Evolutionary conservation across 2,329 filamentous ascomycete species (phyloP), one percentile per base, ranked within the genome.

Genomic region (Westerdykella aurantiaca): DNA sequence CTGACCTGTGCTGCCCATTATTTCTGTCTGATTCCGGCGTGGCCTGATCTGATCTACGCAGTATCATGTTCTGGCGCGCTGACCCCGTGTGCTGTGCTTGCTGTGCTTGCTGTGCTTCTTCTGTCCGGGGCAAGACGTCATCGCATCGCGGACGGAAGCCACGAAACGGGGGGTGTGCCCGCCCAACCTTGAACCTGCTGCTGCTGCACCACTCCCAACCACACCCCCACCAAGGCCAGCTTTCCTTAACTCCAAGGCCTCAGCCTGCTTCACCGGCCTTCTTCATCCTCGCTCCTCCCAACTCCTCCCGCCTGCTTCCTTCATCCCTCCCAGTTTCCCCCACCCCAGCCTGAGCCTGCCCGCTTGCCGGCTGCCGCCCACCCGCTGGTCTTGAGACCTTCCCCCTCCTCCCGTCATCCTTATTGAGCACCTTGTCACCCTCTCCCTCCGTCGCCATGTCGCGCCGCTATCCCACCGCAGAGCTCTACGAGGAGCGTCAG

Each of bases 401-500:
- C 33, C 17, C 17, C n/a, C n/a, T 35, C 17, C 33, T 14, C n/a
- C 33, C 33, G 18, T 16, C 33, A 14, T 16, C n/a, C n/a, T 35
- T 35, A 13, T 13, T 18, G 33, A 35, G 5, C 33, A 18, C 5
- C 37, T 21, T n/a, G 7, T 25, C 37, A 23, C 25, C 29, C 7
- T 25, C 21, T 23, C 38, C 35, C 49, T 41, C 39, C 47, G 42
- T 44, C 48, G 47, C 57, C 53, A 72, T 72, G 70, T 70, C 71
- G 50, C 70, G 71, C 44, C 64, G 67, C 58, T 72, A 72, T 51
- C 69, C 67, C 29, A 67, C 69, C 29, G 67, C 71, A 44, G 71
- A 74, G 55, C 61, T 70, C 52, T 74, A 73, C 53, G 71, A 73
- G 41, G 71, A 75, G 55, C 69, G 71, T 42, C 69, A 75, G 54